Base-by-base conservation (phyloP, 2,329 filamentous ascomycete species). In the Stenocarpella maydis region DNA sequence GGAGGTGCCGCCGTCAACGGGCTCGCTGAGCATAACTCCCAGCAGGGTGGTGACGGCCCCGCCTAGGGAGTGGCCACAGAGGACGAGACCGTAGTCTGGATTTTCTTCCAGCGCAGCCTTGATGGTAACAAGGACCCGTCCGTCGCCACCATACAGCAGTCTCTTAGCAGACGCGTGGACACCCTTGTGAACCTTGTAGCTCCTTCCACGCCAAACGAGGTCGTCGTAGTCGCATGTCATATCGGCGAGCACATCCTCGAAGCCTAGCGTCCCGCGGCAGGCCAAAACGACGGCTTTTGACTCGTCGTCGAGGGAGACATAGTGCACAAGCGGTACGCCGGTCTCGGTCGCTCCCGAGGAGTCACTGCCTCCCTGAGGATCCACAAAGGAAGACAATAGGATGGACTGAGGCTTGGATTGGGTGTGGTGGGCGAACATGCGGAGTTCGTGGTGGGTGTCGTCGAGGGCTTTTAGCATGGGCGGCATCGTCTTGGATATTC, bases 151-250 rank as follows among this genome's bases (percentile, higher is more conserved):
- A 74, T 90, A 90, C 0, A 93, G 80, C 0, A 93, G 83, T 14
- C 91, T 86, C 24, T 87, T 84, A 4, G 91, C 91, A 1, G 91
- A 92, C 0, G 91, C 90, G 75, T 92, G 90, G 67, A 93, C 89
- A 17, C 91, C 91, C 76, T 92, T 92, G 78, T 93, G 91, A 0
- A 93, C 91, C 72, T 90, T 88, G 81, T 91, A 92, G 1, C 82
- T 80, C 69, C 84, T 86, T 19, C 89, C 89, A 69, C 88, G 85
- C 89, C 91, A 91, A 6, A 81, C 71, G 12, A 92, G 79, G 67
- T 89, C 85, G 73, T 92, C 90, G 72, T 92, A 93, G 55, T 92
- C 91, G 77, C 91, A 93, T 37, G 90, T 90, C 86, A 93, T 88
- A 74, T 93, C 91, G 0, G 90, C 90, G 43, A 93, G 80, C 28